Evolutionary conservation across 108 stramenopile species (phyloP).

Genomic region (Pseudonitzschia pungens): DNA sequence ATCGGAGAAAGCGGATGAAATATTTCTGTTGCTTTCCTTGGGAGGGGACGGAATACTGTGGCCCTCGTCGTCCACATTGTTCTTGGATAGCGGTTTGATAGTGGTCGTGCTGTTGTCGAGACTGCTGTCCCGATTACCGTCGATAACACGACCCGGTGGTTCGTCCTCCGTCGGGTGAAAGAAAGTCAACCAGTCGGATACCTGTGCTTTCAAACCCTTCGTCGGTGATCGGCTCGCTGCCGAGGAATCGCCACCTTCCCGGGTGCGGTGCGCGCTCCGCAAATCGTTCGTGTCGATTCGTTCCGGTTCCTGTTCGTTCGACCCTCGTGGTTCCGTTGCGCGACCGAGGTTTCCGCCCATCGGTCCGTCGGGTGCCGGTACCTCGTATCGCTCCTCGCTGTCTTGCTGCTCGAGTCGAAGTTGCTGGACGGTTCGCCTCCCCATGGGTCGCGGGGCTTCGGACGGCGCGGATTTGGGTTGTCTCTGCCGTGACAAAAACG

Average conservation of each 20-base stretch:
- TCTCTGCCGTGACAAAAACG: neutral
- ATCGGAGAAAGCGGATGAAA: slow-evolving; percentile 30
- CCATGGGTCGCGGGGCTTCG: neutral
- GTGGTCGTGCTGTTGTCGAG: neutral
- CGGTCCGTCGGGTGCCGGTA: neutral
- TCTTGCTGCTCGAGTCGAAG: slow-evolving; percentile 5
- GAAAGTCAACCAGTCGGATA: slow-evolving; percentile 54
- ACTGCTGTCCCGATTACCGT: slow-evolving; percentile 8
- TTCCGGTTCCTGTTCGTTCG: neutral
- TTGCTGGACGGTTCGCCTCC: neutral
- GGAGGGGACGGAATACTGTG: neutral
- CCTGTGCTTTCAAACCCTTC: slow-evolving; percentile 36
- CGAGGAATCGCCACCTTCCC: too few species aligned
- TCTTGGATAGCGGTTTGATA: neutral
- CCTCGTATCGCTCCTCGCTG: neutral
- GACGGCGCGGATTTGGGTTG: neutral
- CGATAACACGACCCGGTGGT: neutral
- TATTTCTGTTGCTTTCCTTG: neutral
- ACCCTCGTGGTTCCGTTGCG: neutral
- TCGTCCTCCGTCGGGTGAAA: slow-evolving; percentile 12
- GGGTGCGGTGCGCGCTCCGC: too few species aligned
- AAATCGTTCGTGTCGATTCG: too few species aligned
- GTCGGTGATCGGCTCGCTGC: slow-evolving; percentile 28
- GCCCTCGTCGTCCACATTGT: neutral
- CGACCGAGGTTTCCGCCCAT: neutral